Conservation (phyloP, 208 protist genomes). For the Leishmania major region DNA sequence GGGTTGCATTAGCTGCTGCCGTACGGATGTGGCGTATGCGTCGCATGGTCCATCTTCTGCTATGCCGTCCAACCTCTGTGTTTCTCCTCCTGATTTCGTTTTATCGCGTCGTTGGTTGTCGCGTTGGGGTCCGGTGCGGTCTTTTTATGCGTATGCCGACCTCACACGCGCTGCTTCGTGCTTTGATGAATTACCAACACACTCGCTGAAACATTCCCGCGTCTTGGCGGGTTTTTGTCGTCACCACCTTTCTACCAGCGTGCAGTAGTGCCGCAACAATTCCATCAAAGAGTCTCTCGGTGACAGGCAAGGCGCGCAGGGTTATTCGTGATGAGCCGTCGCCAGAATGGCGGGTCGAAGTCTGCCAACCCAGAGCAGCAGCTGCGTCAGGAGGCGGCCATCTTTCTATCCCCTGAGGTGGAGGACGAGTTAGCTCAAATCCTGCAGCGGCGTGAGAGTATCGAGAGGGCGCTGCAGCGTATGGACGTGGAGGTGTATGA, state of each 20-base stretch:
- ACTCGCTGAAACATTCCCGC: too few relatives aligned
- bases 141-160: neutral
- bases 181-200: fast-evolving
- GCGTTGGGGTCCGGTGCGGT: too few relatives aligned
- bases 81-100: too few relatives aligned
- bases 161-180: too few relatives aligned
- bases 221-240: fast-evolving
- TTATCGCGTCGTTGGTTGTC: too few relatives aligned
- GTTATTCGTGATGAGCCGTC: slow-evolving; percentile 12
- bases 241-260: too few relatives aligned
- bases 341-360: slow-evolving; percentile 23
- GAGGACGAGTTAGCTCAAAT: slow-evolving; percentile 45
- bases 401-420: slow-evolving; percentile 23
- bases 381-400: slow-evolving; percentile 29
- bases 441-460: slow-evolving; percentile 39
- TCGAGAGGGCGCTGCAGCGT: slow-evolving; percentile 44
- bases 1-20: too few relatives aligned
- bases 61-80: too few relatives aligned
- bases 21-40: too few relatives aligned
- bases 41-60: too few relatives aligned
- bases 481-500: slow-evolving; percentile 72
- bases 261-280: too few relatives aligned
- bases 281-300: neutral
- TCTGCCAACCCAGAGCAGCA: slow-evolving; percentile 15
- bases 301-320: neutral